Conservation (phyloP, 2,329 filamentous ascomycete species). For the Drechslerella stenobrocha region DNA sequence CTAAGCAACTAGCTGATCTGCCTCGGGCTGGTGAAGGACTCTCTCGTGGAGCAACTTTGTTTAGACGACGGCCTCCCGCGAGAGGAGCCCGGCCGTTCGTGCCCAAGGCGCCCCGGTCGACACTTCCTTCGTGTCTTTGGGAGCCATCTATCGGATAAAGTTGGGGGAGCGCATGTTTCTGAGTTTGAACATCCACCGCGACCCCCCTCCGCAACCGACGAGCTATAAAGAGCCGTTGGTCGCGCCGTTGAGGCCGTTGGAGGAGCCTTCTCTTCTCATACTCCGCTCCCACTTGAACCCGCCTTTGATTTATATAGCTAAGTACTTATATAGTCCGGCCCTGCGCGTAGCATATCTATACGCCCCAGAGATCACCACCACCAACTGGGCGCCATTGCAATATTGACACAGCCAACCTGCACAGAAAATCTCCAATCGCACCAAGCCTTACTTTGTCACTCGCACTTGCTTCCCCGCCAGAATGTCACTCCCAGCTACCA, state of each 20-base stretch:
- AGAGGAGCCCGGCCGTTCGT: too few species aligned
- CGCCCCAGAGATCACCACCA: too few species aligned
- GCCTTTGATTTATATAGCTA: too few species aligned
- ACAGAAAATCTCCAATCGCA: neutral
- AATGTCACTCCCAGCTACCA: slow-evolving; percentile 60
- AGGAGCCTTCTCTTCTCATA: too few species aligned
- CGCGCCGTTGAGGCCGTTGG: too few species aligned
- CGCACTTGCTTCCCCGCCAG: slow-evolving; percentile 45
- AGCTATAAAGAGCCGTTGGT: neutral
- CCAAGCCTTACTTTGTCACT: neutral
- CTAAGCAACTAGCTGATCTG: neutral
- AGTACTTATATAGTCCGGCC: too few species aligned
- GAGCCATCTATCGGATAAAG: too few species aligned
- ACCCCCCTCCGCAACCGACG: neutral
- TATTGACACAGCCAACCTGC: neutral
- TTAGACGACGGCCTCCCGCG: neutral
- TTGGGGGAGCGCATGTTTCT: slow-evolving; percentile 2
- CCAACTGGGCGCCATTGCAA: too few species aligned
- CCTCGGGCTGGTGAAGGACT: neutral
- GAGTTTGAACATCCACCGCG: neutral
- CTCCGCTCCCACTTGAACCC: too few species aligned
- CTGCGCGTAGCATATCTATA: too few species aligned
- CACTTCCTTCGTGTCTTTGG: too few species aligned
- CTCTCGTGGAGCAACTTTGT: neutral
- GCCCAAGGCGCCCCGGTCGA: too few species aligned